Evolutionary conservation across 75 land plant species (phyloP), one percentile per base, ranked within the genome.

Genomic region (Gnetum montanum): DNA sequence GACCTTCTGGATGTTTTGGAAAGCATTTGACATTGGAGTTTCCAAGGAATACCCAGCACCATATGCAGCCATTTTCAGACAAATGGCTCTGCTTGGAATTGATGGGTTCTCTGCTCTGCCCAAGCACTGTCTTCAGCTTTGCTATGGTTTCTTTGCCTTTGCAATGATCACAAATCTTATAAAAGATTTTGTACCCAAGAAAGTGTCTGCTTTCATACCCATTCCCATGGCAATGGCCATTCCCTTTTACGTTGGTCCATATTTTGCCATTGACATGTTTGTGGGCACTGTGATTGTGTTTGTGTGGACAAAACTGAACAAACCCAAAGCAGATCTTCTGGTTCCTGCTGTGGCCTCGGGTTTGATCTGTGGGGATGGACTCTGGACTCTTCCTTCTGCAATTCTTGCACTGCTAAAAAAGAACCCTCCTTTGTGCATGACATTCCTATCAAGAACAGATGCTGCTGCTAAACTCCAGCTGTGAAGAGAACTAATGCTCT

Each of bases 191-290:
- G 7, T 58, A 1, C 66, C 71, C 0, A 8, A 52, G 54, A 40
- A 47, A 53, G 6, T 33, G 5, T 11, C 55, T 3, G 38, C 59
- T 22, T 81, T 35, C 38, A 68, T 85, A 43, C 89, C 89, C 2
- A 45, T 85, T 7, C 89, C 89, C 1, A 85, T 85, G 89, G 89
- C 85, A 12, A 77, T 85, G 88, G 88, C 88, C 4, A 61, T 81
- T 40, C 85, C 88, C 0, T 81, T 84, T 53, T 70, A 59, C 3
- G 38, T 84, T 1, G 88, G 88, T 0, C 36, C 81, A 0, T 82
- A 77, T 56, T 85, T 85, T 35, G 65, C 81, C 37, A 74, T 81
- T 34, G 89, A 85, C 28, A 85, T 85, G 82, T 81, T 72, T 34
- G 23, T 77, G 25, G 89, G 85, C 0, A 74, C 76, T 51, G 40